Evolutionary conservation across 768 basidiomycete genomes (phyloP), one percentile per base, ranked within the genome.

Genomic region (Boletus insuetus): DNA sequence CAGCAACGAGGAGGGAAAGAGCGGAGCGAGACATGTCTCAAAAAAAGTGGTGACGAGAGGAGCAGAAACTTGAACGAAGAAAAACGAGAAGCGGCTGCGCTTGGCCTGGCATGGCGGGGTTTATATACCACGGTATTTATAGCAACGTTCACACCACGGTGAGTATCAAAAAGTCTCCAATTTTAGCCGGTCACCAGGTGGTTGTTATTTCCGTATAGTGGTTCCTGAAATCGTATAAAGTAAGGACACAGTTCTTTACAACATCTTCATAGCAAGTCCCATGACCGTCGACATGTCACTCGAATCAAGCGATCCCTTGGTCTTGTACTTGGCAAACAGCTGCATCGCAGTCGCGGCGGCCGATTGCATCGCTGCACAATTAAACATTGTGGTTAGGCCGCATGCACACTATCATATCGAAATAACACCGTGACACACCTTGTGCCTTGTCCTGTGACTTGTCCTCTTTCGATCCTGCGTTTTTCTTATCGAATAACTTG

Each of bases 1-100:
- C 42, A 13, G 66, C 61, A 24, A 77, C 45, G 49, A 74, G 54
- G 20, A 68, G 63, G 51, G 74, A 80, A 79, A 75, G 78, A 79
- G 74, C 63, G 77, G 71, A 72, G 65, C 72, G 76, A 63, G 76
- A 77, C 80, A 81, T 81, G 66, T 66, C 69, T 71, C 72, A 60
- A 59, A 44, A 37, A 20, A 29, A n/a, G 19, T 20, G 31, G 3
- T 1, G 40, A 19, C 6, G 10, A 42, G 38, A 11, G 26, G 37
- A 32, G 13, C 37, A n/a, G n/a, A n/a, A n/a, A n/a, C n/a, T n/a
- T 17, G 38, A 14, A 46, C 12, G 22, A 40, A 7, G 37, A 54
- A 54, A 46, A 47, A 43, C 17, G 1, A 41, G 5, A 16, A 37
- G 35, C 6, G 9, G 32, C 14, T 46, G 57, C 31, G 29, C 16